These are phyloP conservation scores for Suillus subluteus DNA, from an alignment of 768 basidiomycete species.

Conservation along the genomic window DNA sequence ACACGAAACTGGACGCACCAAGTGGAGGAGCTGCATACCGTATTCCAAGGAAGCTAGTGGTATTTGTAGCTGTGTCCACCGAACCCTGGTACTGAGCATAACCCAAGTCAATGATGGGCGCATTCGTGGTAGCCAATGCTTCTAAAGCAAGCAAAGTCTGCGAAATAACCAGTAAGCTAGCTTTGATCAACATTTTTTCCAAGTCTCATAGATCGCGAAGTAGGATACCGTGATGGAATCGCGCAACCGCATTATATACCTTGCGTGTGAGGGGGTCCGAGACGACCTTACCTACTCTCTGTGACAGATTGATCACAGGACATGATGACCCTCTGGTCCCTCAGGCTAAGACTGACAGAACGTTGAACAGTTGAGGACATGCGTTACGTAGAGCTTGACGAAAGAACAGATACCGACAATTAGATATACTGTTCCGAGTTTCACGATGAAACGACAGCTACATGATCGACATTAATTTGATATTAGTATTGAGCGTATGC, in stretches of 20 bases:
- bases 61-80: slow-evolving; percentile 18
- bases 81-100: slow-evolving; percentile 33
- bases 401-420: neutral
- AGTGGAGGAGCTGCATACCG: slow-evolving; percentile 31
- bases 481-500: no score
- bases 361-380: neutral
- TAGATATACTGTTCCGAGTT: neutral
- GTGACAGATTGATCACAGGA: neutral
- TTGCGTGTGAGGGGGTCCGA: neutral
- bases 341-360: neutral
- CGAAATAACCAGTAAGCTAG: slow-evolving; percentile 5
- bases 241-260: neutral
- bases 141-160: slow-evolving; percentile 15
- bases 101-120: slow-evolving; percentile 29
- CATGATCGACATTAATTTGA: no score
- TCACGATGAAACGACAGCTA: no score
- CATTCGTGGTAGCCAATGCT: slow-evolving; percentile 3
- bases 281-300: neutral
- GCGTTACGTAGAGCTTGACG: neutral
- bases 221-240: neutral
- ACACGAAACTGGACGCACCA: slow-evolving; percentile 17
- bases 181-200: neutral
- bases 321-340: neutral
- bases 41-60: slow-evolving; percentile 31
- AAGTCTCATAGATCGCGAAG: neutral